Conservation (phyloP, 345 rosid genomes). For the Murraya koenigii region DNA sequence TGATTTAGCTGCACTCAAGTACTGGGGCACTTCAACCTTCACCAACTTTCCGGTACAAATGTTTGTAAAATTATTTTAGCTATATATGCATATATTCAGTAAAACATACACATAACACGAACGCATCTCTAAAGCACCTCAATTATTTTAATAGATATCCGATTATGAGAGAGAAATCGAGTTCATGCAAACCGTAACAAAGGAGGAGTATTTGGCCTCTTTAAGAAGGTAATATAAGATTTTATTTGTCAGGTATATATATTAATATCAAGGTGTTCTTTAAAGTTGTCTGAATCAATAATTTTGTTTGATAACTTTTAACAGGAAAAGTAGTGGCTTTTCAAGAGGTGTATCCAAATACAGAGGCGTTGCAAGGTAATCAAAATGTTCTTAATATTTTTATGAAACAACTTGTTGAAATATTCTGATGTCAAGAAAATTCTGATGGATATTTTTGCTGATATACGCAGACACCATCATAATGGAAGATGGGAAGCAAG, state of each 20-base stretch:
- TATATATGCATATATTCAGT: background rate
- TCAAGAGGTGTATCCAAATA: conserved; percentile 72
- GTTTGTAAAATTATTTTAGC: background rate
- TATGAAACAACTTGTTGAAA: background rate
- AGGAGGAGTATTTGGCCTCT: conserved; percentile 66
- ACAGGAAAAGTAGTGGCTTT: conserved; percentile 70
- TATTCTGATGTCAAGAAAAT: background rate
- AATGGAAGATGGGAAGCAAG: conserved; percentile 83
- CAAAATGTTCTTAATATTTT: background rate
- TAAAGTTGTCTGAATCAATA: background rate
- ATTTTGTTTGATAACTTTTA: background rate
- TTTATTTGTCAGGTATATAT: background rate
- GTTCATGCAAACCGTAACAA: conserved; percentile 56
- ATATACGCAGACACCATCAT: conserved; percentile 55
- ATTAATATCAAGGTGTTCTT: background rate
- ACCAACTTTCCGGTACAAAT: conserved; percentile 55
- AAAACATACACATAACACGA: background rate
- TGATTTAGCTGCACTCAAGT: conserved; percentile 69
- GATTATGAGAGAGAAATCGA: conserved; percentile 57
- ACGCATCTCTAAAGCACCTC: background rate
- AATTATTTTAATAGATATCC: conserved; percentile 30
- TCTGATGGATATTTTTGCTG: background rate
- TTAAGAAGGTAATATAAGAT: conserved; percentile 47
- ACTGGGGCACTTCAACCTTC: conserved; percentile 61
- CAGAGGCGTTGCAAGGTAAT: conserved; percentile 69